These are phyloP conservation scores for Zanthoxylum bungeanum DNA, from an alignment of 345 rosid species.

Conservation along the genomic window DNA sequence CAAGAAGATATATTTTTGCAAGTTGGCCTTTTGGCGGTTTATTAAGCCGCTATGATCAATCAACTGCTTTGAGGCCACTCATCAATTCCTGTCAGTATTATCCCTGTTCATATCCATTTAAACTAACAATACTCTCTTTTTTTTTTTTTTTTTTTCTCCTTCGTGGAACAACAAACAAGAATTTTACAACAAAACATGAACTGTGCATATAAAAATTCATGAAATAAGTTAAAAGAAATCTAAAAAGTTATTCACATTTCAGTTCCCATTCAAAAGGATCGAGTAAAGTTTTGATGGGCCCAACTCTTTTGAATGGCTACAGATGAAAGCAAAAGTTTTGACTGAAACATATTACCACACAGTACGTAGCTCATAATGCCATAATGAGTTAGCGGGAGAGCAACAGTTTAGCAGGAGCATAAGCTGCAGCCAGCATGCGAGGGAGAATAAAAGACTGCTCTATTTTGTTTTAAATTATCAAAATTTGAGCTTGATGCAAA, in stretches of 20 bases:
- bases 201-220: background rate
- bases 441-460: conserved; percentile 18
- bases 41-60: background rate
- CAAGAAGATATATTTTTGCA: too few relatives aligned
- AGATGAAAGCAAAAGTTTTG: background rate
- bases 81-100: background rate
- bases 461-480: conserved; percentile 19
- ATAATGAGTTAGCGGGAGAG: background rate
- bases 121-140: too few relatives aligned
- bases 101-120: background rate
- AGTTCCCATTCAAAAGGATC: background rate
- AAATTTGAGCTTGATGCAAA: too few relatives aligned
- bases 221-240: too few relatives aligned
- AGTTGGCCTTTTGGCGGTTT: background rate
- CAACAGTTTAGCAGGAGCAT: background rate
- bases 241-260: background rate
- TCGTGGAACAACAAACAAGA: too few relatives aligned
- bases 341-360: background rate
- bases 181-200: background rate
- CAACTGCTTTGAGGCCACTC: background rate
- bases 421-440: conserved; percentile 20
- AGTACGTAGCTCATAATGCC: background rate
- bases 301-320: background rate
- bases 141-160: too few relatives aligned
- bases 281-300: background rate